Evolutionary conservation across 257 asterid species (phyloP).

Genomic region (Solanum peruvianum): DNA sequence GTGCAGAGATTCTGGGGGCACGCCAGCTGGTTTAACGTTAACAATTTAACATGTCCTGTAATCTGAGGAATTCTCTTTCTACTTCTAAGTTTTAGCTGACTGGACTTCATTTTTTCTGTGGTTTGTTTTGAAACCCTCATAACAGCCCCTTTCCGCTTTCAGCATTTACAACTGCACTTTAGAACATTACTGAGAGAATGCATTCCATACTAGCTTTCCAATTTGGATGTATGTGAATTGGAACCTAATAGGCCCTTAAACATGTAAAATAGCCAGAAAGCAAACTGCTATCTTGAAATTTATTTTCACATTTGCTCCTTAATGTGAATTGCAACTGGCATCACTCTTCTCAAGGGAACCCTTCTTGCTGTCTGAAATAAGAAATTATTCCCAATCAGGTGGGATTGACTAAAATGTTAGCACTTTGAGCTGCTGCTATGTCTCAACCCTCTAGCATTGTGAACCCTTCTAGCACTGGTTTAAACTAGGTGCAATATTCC

Average conservation of each 20-base stretch:
- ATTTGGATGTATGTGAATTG: not conserved
- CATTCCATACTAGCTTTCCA: not conserved
- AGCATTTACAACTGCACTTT: not conserved
- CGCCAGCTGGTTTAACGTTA: not conserved
- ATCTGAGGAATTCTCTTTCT: not conserved
- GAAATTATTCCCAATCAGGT: not conserved
- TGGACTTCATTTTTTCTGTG: not conserved
- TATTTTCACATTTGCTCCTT: no score
- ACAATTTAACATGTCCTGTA: not conserved
- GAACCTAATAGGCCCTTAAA: not conserved
- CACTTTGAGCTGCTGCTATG: not conserved
- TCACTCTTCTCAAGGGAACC: not conserved
- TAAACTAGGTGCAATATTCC: not conserved
- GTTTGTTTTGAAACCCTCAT: not conserved
- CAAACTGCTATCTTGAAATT: not conserved
- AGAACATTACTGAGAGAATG: not conserved
- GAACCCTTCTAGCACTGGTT: not conserved
- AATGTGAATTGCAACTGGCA: no score
- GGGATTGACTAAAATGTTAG: not conserved
- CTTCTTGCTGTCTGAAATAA: not conserved
- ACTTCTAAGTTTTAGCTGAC: not conserved
- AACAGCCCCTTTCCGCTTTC: not conserved
- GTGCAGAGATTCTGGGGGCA: not conserved
- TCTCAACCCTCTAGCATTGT: not conserved
- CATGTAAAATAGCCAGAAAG: not conserved